Evolutionary conservation across 768 basidiomycete genomes (phyloP).

Genomic region (Mycena belliarum): DNA sequence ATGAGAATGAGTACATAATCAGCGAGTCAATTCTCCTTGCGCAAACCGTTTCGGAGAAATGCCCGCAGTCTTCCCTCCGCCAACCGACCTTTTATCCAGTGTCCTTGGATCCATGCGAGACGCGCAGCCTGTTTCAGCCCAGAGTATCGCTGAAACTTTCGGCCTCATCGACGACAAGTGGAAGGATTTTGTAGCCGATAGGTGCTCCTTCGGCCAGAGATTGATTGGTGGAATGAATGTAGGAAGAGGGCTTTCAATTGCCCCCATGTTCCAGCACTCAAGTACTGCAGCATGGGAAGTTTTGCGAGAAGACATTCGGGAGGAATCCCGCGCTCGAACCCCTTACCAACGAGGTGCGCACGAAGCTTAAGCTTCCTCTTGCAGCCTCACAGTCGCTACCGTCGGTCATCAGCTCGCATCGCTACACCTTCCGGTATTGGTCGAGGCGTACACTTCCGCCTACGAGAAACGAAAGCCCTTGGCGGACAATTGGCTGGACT

Average conservation of each 20-base stretch:
- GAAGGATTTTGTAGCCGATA: slow-evolving; percentile 13
- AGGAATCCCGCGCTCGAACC: slow-evolving; percentile 9
- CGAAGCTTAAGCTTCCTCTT: not conserved
- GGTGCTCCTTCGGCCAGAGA: slow-evolving; percentile 4
- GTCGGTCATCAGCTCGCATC: not conserved
- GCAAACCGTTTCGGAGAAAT: not conserved
- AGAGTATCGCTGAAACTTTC: slow-evolving; percentile 10
- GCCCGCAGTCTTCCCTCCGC: slow-evolving; percentile 3
- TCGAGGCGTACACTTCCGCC: slow-evolving; percentile 5
- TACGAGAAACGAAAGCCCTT: slow-evolving; percentile 12
- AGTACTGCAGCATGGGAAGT: slow-evolving; percentile 11
- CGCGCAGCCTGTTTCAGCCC: not conserved
- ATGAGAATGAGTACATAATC: too few relatives aligned
- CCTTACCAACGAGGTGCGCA: slow-evolving; percentile 8
- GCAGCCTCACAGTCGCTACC: not conserved
- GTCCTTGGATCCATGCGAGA: slow-evolving; percentile 9
- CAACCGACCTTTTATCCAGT: slow-evolving; percentile 7
- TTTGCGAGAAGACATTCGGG: slow-evolving; percentile 10
- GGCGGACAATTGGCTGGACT: slow-evolving; percentile 12
- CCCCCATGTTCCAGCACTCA: not conserved
- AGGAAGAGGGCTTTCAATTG: not conserved
- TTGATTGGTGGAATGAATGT: slow-evolving; percentile 14
- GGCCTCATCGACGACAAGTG: slow-evolving; percentile 15
- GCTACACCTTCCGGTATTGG: slow-evolving; percentile 1
- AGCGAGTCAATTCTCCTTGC: too few relatives aligned